Percentiles rank a stretch among this genome's conserved stretches.
Evolutionary conservation across 805 yeast genomes (phyloP).

Genomic region (Suhomyces prunicola): DNA sequence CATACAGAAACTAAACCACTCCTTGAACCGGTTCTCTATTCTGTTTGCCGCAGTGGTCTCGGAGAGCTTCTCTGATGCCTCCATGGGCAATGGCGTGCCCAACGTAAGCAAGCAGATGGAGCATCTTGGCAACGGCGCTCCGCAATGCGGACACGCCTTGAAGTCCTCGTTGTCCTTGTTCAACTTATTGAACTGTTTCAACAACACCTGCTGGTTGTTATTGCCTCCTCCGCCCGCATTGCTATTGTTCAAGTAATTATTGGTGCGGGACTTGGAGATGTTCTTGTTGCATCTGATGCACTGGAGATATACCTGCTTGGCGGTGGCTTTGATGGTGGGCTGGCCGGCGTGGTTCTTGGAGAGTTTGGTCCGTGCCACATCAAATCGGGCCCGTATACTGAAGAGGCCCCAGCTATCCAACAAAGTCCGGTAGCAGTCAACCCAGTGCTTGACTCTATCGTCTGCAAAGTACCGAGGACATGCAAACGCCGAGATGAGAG

Average conservation of each 20-base stretch:
- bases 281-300: constrained; percentile 81
- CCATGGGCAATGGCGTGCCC: constrained; percentile 61
- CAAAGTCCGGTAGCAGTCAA: constrained; percentile 60
- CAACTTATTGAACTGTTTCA: constrained; percentile 36
- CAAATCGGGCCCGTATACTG: constrained; percentile 77
- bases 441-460: constrained; percentile 74
- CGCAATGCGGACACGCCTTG: constrained; percentile 75
- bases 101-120: constrained; percentile 81
- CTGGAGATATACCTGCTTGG: constrained; percentile 76
- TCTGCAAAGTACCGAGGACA: constrained; percentile 81
- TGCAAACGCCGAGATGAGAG: constrained; percentile 74
- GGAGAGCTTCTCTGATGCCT: constrained; percentile 25
- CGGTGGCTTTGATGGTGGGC: constrained; percentile 47
- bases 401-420: constrained; percentile 81
- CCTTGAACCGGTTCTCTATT: constrained; percentile 50
- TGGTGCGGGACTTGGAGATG: constrained; percentile 39
- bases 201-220: constrained; percentile 16
- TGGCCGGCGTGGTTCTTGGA: constrained; percentile 52
- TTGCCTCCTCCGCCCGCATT: constrained; percentile 5
- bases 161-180: constrained; percentile 20
- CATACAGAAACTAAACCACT: constrained; percentile 90
- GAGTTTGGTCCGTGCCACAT: constrained; percentile 68
- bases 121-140: constrained; percentile 83
- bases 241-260: constrained; percentile 10
- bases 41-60: constrained; percentile 13